phyloP scores from a whole-genome alignment of 257 asterid genomes.

The Cruciata laevipes region DNA sequence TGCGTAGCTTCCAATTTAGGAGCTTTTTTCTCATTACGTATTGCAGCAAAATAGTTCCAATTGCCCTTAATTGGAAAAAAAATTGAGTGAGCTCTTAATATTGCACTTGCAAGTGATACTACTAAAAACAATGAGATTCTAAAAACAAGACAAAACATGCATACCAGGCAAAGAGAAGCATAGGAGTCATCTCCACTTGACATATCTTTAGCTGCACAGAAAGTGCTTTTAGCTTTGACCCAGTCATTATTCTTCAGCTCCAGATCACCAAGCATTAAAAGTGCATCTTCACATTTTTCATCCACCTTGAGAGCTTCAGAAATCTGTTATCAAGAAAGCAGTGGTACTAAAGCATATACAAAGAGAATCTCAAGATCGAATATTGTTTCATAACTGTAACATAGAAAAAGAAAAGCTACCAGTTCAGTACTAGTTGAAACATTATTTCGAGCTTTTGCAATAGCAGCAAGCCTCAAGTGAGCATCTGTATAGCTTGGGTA shows the following conservation, averaged over 20 bases:
- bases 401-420: conserved; percentile 40
- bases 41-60: conserved; percentile 75
- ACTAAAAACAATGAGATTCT: background rate
- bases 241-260: conserved; percentile 99
- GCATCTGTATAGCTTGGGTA: conserved; percentile 87
- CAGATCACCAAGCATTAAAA: conserved; percentile 93
- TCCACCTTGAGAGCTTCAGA: conserved; percentile 80
- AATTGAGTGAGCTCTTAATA: conserved; percentile 21
- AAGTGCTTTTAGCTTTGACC: conserved; percentile 99
- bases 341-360: conserved; percentile 4
- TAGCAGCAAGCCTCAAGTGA: conserved; percentile 92
- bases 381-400: conserved; percentile 1
- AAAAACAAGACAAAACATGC: conserved; percentile 9
- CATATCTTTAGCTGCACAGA: conserved; percentile 73
- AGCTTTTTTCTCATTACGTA: conserved; percentile 80
- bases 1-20: conserved; percentile 96
- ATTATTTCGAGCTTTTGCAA: conserved; percentile 81
- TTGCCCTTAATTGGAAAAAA: conserved; percentile 57
- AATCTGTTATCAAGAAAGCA: conserved; percentile 46
- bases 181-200: conserved; percentile 76
- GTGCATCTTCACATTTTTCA: conserved; percentile 85
- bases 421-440: conserved; percentile 81
- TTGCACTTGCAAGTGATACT: conserved; percentile 3
- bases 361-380: conserved; percentile 8
- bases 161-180: conserved; percentile 96